Evolutionary conservation across 495 filamentous ascomycete species (phyloP).

Genomic region (Neurospora sp.): DNA sequence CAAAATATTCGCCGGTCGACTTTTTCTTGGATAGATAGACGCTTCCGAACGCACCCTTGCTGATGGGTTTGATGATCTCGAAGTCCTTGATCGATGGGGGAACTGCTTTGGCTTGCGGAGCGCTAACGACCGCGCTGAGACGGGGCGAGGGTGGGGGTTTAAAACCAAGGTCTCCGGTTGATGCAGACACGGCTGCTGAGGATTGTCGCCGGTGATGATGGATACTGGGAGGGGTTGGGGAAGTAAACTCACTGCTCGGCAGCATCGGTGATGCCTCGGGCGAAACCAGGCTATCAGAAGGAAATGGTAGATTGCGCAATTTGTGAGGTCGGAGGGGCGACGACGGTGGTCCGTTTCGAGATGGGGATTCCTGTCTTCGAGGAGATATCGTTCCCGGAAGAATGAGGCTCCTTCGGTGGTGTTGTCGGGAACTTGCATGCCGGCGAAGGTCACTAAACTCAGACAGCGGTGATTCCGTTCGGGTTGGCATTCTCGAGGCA

Average conservation of each 20-base stretch:
- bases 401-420: conserved; percentile 74
- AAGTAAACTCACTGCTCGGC: conserved; percentile 67
- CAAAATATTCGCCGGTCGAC: conserved; percentile 93
- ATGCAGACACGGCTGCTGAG: conserved; percentile 70
- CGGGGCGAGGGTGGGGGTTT: conserved; percentile 75
- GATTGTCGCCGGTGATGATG: conserved; percentile 87
- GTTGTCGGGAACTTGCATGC: conserved; percentile 59
- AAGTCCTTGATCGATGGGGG: conserved; percentile 98
- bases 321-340: conserved; percentile 85
- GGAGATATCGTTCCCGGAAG: conserved; percentile 66
- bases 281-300: conserved; percentile 66
- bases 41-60: conserved; percentile 96
- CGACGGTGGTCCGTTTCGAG: conserved; percentile 58
- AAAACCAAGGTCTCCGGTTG: conserved; percentile 37
- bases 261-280: conserved; percentile 85
- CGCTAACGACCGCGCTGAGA: conserved; percentile 60
- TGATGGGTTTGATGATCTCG: conserved; percentile 98
- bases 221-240: conserved; percentile 45
- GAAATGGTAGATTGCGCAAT: conserved; percentile 60
- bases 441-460: conserved; percentile 63
- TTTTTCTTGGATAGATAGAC: conserved; percentile 98
- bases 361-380: conserved; percentile 78
- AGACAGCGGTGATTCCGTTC: conserved; percentile 85
- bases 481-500: conserved; percentile 49
- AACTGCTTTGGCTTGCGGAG: conserved; percentile 62